Base-by-base conservation (phyloP, 1,139 yeast genomes). In the Saccharomyces hybrid region DNA sequence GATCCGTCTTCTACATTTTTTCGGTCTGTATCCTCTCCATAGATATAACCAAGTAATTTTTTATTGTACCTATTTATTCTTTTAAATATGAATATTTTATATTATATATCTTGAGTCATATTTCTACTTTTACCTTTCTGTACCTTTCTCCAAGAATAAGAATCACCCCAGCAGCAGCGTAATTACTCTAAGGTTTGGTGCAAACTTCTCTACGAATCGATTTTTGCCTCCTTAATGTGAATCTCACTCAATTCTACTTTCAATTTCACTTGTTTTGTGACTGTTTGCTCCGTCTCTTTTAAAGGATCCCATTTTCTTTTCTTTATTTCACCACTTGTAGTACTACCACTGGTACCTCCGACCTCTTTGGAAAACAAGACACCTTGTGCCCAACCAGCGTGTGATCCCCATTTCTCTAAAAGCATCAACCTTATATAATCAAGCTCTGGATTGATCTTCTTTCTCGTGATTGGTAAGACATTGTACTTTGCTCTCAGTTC, bases 381-480 rank as follows among this genome's bases (percentile, higher is more conserved):
- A 14, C 93, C 86, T 65, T 91, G 98, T 0, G 98, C 98, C 99
- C 99, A 93, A 0, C 99, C 99, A 4, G 99, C 97, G 68, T 87
- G 86, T 0, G 80, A 79, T 0, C 97, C 97, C 91, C 97, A 93
- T 28, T 85, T 73, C 0, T 77, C 77, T 50, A 79, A 76, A 65
- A 91, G 86, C 67, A 80, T 82, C 4, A 66, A 64, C 42, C 93
- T 75, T 2, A 89, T 84, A 47, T 57, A 49, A 51, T 69, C 72
- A 16, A 78, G 77, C 26, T 75, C 79, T 65, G 88, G 86, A 2
- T 82, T 78, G n/a, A 77, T 78, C 58, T 80, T 77, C 60, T 80
- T 79, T 55, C 73, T 61, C 2, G 66, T 78, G 68, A 67, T 59
- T 2, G 71, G 71, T 28, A 64, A 48, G 1, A 55, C 54, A 9